Conservation (phyloP, 192 early-diverging fungal species). For the Geosiphon pyriformis region DNA sequence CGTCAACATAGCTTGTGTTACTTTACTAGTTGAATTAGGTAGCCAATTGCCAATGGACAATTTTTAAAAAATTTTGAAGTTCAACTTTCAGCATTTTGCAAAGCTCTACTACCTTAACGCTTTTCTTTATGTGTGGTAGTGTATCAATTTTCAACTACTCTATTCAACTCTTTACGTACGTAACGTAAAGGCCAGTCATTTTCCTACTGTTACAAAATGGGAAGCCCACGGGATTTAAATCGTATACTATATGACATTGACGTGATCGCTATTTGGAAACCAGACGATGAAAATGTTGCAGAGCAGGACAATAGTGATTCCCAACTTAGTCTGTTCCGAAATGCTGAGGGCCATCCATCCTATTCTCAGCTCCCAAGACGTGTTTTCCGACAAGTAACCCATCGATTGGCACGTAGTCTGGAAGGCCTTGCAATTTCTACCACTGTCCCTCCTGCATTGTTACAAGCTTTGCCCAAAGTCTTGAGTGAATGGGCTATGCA, state of each 20-base stretch:
- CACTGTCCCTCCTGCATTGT: constrained; percentile 37
- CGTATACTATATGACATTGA: constrained; percentile 37
- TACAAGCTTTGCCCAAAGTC: constrained; percentile 31
- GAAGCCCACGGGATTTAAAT: too few species aligned
- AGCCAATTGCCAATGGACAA: too few species aligned
- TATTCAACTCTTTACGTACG: too few species aligned
- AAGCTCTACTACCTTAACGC: too few species aligned
- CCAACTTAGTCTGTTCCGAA: background rate
- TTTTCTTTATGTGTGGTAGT: too few species aligned
- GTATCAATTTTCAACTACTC: too few species aligned
- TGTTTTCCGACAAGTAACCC: constrained; percentile 22
- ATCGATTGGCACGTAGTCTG: constrained; percentile 17
- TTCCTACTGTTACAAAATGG: too few species aligned
- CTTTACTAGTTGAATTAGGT: too few species aligned
- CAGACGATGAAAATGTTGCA: constrained; percentile 29
- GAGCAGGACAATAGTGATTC: constrained; percentile 14
- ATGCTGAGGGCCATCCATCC: constrained; percentile 15
- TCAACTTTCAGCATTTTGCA: too few species aligned
- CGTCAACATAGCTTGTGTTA: too few species aligned
- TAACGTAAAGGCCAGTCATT: too few species aligned
- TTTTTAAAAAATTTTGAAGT: too few species aligned
- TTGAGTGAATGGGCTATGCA: constrained; percentile 33
- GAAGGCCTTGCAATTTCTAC: constrained; percentile 30
- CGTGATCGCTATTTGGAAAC: constrained; percentile 35
- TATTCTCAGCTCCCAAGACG: constrained; percentile 22